Evolutionary conservation across 2,329 filamentous ascomycete species (phyloP), one percentile per base, ranked within the genome.

Genomic region (Neofusicoccum sp.): DNA sequence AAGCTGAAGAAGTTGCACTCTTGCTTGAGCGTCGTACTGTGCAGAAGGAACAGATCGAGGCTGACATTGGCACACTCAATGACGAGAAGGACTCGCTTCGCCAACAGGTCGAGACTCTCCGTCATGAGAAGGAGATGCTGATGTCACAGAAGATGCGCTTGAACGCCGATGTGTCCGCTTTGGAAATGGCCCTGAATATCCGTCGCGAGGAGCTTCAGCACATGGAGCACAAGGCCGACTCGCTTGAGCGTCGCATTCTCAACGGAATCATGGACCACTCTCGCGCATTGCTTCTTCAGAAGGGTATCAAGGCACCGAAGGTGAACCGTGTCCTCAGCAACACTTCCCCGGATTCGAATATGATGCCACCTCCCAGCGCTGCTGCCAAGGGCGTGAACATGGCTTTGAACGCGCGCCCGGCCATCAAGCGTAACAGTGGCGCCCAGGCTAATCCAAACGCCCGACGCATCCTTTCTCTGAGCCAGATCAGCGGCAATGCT

Each of bases 261-360:
- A 94, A 98, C 68, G 93, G 94, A 31, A 92, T 98, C 66, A 96
- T 99, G 79, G 93, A 98, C 70, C 94, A 98, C 74, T 97, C 94
- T 22, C 90, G 94, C 6, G 88, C 94, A 31, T 83, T 97, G n/a
- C 85, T 98, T 64, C 90, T 95, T 81, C 82, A 68, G 65, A 74
- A 66, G 66, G 75, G 69, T 72, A 76, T 73, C 44, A 76, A 68
- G 64, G 75, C 72, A 34, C 66, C 43, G 22, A 60, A 29, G 56
- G 47, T 52, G 12, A 29, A 9, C 44, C 52, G 54, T 14, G 44
- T 29, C 34, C 22, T 44, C 3, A 45, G 29, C 33, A 56, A 39
- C 50, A 37, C 47, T 34, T 45, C 45, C 28, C 37, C 29, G 28
- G 61, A 63, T 8, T 14, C 49, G 4, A 59, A 49, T 3, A 45